Base-by-base conservation (phyloP, 148 eudicot genomes). In the Camellia sinensis region DNA sequence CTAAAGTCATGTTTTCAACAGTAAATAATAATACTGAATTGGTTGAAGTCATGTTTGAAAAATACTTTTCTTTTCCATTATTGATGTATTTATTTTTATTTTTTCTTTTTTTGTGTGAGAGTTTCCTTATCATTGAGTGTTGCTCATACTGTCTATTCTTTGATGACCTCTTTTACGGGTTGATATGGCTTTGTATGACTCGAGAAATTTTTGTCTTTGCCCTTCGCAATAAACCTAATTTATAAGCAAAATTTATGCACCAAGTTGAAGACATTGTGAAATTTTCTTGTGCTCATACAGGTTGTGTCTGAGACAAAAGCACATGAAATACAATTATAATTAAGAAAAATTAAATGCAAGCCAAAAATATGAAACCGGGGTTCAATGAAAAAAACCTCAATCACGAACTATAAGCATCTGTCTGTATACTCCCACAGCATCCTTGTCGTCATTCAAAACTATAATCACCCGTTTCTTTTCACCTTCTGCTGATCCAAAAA, bases 191-290 rank as follows among this genome's bases (percentile, higher is more conserved):
- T 62, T 76, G 79, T 76, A 63, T 50, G 37, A 64, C 59, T 41
- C 29, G 10, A 69, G 59, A 76, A 59, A 17, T 19, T 18, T 44
- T 44, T 11, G 14, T 11, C 45, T 64, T 60, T 64, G 48, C 44
- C 57, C 69, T 66, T 77, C 5, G 15, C 9, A 64, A 77, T 64
- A 46, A 77, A 76, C 59, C 46, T 22, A 44, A 64, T 77, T 77
- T 52, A 60, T 8, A n/a, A 60, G 19, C 64, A 60, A 60, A 60
- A 60, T 15, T 54, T 73, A 73, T 53, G 53, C 29, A 53, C 75
- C 75, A 73, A 73, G 75, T 29, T 50, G 7, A 71, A 73, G 59
- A 50, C 22, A 29, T 50, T 73, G 2, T 5, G 62, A 21, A 4
- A 22, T 73, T 73, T 73, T 7, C 7, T 15, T 15, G 19, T 5